Conservation (phyloP, 176 grass and related monocot genomes). For the Aegilops speltoides region DNA sequence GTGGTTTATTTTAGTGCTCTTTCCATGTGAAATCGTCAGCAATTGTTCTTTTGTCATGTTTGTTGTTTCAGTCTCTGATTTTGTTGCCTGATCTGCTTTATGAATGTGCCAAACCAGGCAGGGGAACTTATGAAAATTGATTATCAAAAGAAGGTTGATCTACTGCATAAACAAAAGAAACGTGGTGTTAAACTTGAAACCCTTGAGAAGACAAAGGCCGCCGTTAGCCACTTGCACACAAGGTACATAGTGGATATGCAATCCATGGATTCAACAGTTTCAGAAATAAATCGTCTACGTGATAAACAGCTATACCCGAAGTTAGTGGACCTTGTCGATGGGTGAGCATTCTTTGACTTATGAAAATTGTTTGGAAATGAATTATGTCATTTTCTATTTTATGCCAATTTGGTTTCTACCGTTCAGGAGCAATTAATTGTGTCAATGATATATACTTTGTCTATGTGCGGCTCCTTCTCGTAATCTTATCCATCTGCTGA, state of each 20-base stretch:
- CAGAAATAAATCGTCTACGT: slow-evolving; percentile 76
- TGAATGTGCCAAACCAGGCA: slow-evolving; percentile 53
- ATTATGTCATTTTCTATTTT: neutral
- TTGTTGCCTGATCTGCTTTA: slow-evolving; percentile 21
- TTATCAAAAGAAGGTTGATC: slow-evolving; percentile 88
- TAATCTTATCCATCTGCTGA: slow-evolving; percentile 5
- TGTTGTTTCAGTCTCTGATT: slow-evolving; percentile 1
- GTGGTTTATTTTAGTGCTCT: slow-evolving; percentile 1
- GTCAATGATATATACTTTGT: slow-evolving; percentile 18
- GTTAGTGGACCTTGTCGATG: slow-evolving; percentile 72
- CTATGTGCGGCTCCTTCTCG: neutral
- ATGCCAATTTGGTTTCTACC: neutral
- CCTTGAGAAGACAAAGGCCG: slow-evolving; percentile 89
- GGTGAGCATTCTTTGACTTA: slow-evolving; percentile 53
- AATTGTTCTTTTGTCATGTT: neutral
- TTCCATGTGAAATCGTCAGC: neutral
- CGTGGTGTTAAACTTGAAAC: slow-evolving; percentile 69
- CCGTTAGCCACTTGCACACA: slow-evolving; percentile 95
- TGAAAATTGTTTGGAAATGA: slow-evolving; percentile 12
- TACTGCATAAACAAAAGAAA: slow-evolving; percentile 93
- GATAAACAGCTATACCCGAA: slow-evolving; percentile 74
- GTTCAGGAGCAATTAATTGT: slow-evolving; percentile 2
- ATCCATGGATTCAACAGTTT: slow-evolving; percentile 93
- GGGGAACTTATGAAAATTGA: slow-evolving; percentile 96
- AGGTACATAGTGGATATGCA: slow-evolving; percentile 97